phyloP scores from a whole-genome alignment of 2,329 filamentous ascomycete species.

The Aspergillus puulaauensis region DNA sequence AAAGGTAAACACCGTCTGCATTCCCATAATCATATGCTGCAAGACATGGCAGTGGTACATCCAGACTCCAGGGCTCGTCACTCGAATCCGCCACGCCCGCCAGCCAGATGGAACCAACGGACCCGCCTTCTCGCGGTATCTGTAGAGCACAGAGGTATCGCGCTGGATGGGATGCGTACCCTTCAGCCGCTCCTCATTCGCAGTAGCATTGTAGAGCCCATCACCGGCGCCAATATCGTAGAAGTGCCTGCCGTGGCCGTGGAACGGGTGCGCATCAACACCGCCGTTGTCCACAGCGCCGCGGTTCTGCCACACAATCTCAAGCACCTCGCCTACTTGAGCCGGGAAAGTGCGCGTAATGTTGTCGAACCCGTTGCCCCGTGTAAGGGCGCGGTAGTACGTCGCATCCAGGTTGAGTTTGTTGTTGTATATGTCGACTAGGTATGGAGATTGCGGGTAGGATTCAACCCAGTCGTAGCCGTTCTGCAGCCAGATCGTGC shows the following conservation, averaged over 20 bases:
- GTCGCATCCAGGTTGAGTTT: background rate
- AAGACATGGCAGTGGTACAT: conserved; percentile 53
- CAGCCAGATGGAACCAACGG: conserved; percentile 52
- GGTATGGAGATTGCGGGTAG: conserved; percentile 40
- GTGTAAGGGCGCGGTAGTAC: conserved; percentile 22
- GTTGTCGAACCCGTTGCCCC: conserved; percentile 42
- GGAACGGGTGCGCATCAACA: conserved; percentile 46
- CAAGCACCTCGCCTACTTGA: conserved; percentile 46
- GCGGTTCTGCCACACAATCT: conserved; percentile 45
- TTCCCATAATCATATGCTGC: conserved; percentile 51
- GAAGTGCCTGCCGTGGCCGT: conserved; percentile 47
- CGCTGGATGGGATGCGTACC: conserved; percentile 42
- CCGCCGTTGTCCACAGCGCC: conserved; percentile 26
- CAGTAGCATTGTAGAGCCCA: conserved; percentile 45
- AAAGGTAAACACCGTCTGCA: conserved; percentile 50
- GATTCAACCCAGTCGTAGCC: conserved; percentile 48
- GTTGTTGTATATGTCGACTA: conserved; percentile 46
- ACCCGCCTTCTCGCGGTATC: conserved; percentile 47
- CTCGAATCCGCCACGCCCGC: conserved; percentile 60
- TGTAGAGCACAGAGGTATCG: conserved; percentile 57
- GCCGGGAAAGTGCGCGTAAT: conserved; percentile 42
- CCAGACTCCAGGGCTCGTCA: conserved; percentile 52
- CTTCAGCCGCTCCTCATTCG: conserved; percentile 42
- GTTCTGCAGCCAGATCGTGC: conserved; percentile 37
- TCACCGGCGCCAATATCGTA: conserved; percentile 49